phyloP scores from a whole-genome alignment of 2,329 filamentous ascomycete genomes.

The Hypoxylon rubiginosum region DNA sequence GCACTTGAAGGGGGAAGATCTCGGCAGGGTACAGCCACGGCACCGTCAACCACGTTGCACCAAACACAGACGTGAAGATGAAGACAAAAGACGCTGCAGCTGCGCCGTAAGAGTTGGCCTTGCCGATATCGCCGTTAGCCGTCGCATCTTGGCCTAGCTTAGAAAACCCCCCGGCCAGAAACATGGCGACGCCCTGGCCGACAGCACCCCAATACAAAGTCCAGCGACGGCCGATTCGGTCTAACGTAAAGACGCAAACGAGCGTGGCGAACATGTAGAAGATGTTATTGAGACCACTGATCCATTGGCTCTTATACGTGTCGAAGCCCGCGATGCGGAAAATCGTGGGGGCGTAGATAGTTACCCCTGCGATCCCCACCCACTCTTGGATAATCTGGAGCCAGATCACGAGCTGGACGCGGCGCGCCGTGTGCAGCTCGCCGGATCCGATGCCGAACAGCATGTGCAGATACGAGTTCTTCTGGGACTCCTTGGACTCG shows the following conservation, averaged over 20 bases:
- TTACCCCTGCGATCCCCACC: slow-evolving; percentile 78
- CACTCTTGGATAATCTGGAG: slow-evolving; percentile 79
- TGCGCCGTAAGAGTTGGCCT: slow-evolving; percentile 67
- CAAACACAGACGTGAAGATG: slow-evolving; percentile 75
- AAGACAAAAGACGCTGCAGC: slow-evolving; percentile 80
- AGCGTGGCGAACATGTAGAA: slow-evolving; percentile 73
- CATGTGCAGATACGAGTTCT: slow-evolving; percentile 74
- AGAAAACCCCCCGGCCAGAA: slow-evolving; percentile 73
- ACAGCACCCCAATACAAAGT: slow-evolving; percentile 77
- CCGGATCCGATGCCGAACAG: slow-evolving; percentile 75
- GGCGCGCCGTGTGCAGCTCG: slow-evolving; percentile 74
- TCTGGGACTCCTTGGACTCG: slow-evolving; percentile 70
- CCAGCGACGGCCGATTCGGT: slow-evolving; percentile 76
- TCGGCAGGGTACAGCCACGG: slow-evolving; percentile 77
- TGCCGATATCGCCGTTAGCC: slow-evolving; percentile 59
- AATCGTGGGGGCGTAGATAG: slow-evolving; percentile 69
- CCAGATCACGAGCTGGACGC: slow-evolving; percentile 79
- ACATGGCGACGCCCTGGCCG: slow-evolving; percentile 75
- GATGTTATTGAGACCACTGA: slow-evolving; percentile 67
- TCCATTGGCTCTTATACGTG: slow-evolving; percentile 72
- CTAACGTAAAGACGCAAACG: slow-evolving; percentile 77
- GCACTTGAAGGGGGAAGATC: slow-evolving; percentile 78
- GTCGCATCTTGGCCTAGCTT: slow-evolving; percentile 65
- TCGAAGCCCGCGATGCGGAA: slow-evolving; percentile 77
- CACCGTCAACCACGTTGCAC: slow-evolving; percentile 72